phyloP scores from a whole-genome alignment of 1,284 basidiomycete genomes.

The Papiliotrema flavescens region DNA sequence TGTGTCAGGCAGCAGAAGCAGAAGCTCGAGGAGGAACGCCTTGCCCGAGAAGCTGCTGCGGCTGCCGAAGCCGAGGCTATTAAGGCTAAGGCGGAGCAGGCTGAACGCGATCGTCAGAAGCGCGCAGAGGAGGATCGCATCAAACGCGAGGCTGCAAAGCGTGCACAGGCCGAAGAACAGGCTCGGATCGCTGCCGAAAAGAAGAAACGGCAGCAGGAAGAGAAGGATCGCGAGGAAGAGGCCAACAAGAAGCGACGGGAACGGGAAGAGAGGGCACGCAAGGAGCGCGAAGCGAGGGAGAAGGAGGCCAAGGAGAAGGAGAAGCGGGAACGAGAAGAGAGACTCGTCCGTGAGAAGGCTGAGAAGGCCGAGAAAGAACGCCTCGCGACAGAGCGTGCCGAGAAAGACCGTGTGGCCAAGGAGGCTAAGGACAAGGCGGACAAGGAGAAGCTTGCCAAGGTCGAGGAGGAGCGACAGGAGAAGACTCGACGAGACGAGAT shows the following conservation, averaged over 20 bases:
- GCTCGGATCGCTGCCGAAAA: conserved; percentile 52
- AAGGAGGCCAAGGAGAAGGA: conserved; percentile 54
- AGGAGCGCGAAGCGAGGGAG: conserved; percentile 37
- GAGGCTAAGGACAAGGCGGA: conserved; percentile 55
- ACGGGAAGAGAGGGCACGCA: conserved; percentile 51
- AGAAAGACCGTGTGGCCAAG: conserved; percentile 3
- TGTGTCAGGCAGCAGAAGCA: conserved; percentile 77
- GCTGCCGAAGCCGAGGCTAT: conserved; percentile 72
- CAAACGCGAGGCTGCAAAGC: conserved; percentile 68
- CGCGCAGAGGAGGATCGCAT: conserved; percentile 69
- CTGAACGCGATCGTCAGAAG: conserved; percentile 62
- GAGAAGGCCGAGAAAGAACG: conserved; percentile 59
- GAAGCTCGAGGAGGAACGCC: conserved; percentile 85
- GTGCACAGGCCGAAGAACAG: conserved; percentile 73
- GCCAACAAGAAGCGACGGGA: conserved; percentile 5
- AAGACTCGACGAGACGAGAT: conserved; percentile 36
- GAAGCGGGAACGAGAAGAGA: conserved; percentile 63
- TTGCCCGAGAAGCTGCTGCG: conserved; percentile 71
- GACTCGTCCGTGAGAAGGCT: conserved; percentile 28
- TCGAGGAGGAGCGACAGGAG: conserved; percentile 27
- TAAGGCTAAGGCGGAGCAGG: conserved; percentile 63
- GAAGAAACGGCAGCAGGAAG: conserved; percentile 53
- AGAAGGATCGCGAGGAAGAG: conserved; percentile 28
- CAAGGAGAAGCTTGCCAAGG: conserved; percentile 33
- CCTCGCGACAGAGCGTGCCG: conserved; percentile 59